Conservation (phyloP, 2,329 filamentous ascomycete species). For the Trichoderma koningiopsis region DNA sequence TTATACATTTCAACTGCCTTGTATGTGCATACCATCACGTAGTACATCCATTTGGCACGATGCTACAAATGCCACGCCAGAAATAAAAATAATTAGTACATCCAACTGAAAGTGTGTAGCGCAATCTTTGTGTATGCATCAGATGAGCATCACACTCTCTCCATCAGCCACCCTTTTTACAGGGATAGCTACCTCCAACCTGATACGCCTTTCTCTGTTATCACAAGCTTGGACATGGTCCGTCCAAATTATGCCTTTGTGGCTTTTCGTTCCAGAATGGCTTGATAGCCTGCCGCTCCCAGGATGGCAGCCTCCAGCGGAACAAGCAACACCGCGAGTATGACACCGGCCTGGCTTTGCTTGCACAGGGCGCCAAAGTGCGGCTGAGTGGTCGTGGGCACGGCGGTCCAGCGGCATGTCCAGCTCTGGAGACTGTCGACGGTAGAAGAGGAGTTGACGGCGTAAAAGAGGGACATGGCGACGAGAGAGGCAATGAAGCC, state of each 20-base stretch:
- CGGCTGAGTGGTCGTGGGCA: conserved; percentile 56
- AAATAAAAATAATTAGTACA: conserved; percentile 6
- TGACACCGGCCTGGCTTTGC: conserved; percentile 57
- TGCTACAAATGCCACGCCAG: background rate
- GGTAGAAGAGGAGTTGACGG: conserved; percentile 54
- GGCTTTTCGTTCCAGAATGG: conserved; percentile 48
- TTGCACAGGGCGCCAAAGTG: conserved; percentile 60
- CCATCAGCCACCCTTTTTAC: background rate
- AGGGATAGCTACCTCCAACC: background rate
- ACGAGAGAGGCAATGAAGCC: conserved; percentile 48
- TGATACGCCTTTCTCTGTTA: conserved; percentile 33
- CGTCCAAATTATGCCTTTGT: conserved; percentile 24
- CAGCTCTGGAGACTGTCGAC: conserved; percentile 62
- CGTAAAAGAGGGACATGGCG: conserved; percentile 60
- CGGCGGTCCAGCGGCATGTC: conserved; percentile 61
- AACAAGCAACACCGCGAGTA: conserved; percentile 58
- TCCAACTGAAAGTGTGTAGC: background rate
- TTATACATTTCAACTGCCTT: background rate
- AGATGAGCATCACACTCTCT: background rate
- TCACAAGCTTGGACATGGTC: conserved; percentile 31
- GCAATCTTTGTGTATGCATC: background rate
- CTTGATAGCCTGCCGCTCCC: conserved; percentile 48
- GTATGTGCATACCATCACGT: background rate
- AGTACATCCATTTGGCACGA: background rate
- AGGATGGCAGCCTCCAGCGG: conserved; percentile 57